Conservation (phyloP, 805 yeast species). For the Zygosaccharomyces gambellarensis region DNA sequence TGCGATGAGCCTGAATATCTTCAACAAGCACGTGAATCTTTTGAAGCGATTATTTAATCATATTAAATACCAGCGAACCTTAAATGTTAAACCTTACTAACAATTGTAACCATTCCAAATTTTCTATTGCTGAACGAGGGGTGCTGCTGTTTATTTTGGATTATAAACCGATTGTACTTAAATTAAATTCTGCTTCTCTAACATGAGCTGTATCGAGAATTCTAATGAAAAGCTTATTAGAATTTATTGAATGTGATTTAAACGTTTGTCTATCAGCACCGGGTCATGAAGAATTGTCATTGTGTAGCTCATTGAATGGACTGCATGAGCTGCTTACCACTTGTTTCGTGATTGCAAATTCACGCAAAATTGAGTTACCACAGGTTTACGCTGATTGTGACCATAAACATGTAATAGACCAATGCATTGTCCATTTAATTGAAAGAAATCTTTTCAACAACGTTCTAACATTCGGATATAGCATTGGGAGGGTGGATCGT, state of each 20-base stretch:
- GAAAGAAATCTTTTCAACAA: slow-evolving; percentile 32
- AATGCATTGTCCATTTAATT: slow-evolving; percentile 35
- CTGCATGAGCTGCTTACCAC: slow-evolving; percentile 8
- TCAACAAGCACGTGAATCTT: background rate
- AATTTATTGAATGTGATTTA: slow-evolving; percentile 9
- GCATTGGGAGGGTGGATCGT: slow-evolving; percentile 30
- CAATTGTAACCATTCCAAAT: too few species aligned
- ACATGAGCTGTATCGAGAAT: background rate
- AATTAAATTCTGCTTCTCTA: background rate
- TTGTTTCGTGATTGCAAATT: slow-evolving; percentile 13
- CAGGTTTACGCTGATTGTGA: background rate
- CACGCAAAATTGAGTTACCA: slow-evolving; percentile 8
- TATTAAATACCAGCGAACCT: background rate
- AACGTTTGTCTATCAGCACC: background rate
- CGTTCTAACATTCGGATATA: slow-evolving; percentile 42
- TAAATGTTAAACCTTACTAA: background rate
- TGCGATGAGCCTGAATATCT: background rate
- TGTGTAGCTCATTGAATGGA: slow-evolving; percentile 11
- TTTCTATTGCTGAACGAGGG: too few species aligned
- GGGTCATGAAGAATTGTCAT: background rate
- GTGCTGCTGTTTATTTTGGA: too few species aligned
- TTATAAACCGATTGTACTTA: too few species aligned
- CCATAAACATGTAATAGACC: slow-evolving; percentile 40
- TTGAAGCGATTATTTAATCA: background rate
- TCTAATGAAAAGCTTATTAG: slow-evolving; percentile 13